A percentile compares a stretch with the other conserved stretches of the same genome.
These are phyloP conservation scores for Cunninghamia lanceolata DNA, from an alignment of 75 land plant species.

Conservation along the genomic window DNA sequence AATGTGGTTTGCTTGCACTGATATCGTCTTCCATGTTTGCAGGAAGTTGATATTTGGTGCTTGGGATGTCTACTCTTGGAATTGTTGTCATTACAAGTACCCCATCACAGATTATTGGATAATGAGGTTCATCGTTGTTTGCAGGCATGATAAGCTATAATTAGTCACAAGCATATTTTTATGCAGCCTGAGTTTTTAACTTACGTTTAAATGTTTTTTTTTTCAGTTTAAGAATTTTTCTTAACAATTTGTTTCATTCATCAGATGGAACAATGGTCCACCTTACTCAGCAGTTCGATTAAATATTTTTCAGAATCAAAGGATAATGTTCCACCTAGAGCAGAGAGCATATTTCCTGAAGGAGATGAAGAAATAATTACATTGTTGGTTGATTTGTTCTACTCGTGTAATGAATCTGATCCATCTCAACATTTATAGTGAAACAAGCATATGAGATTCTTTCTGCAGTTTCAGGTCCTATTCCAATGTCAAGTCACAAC, in stretches of 20 bases:
- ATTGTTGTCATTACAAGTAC: constrained; percentile 70
- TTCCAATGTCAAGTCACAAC: constrained; percentile 12
- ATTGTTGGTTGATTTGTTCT: constrained; percentile 54
- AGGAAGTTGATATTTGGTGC: constrained; percentile 98
- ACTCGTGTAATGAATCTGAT: constrained; percentile 51
- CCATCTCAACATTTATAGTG: constrained; percentile 74
- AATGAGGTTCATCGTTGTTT: constrained; percentile 52
- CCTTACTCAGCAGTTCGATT: constrained; percentile 47
- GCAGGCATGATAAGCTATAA: constrained; percentile 35
- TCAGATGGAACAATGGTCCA: constrained; percentile 62
- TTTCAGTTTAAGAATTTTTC: background rate
- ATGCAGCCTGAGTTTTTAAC: background rate
- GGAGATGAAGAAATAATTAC: constrained; percentile 32
- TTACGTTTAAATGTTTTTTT: background rate
- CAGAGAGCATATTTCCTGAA: constrained; percentile 8
- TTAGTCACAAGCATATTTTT: background rate
- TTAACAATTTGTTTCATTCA: background rate
- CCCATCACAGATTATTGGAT: constrained; percentile 53
- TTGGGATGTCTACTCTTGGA: constrained; percentile 83
- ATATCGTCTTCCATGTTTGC: constrained; percentile 9
- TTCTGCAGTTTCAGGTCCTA: constrained; percentile 30
- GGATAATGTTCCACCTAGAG: background rate
- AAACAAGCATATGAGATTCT: constrained; percentile 43
- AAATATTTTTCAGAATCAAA: constrained; percentile 11
- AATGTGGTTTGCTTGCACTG: background rate